Conservation (phyloP, 805 yeast genomes). For the Kockiozyma suomiensis region DNA sequence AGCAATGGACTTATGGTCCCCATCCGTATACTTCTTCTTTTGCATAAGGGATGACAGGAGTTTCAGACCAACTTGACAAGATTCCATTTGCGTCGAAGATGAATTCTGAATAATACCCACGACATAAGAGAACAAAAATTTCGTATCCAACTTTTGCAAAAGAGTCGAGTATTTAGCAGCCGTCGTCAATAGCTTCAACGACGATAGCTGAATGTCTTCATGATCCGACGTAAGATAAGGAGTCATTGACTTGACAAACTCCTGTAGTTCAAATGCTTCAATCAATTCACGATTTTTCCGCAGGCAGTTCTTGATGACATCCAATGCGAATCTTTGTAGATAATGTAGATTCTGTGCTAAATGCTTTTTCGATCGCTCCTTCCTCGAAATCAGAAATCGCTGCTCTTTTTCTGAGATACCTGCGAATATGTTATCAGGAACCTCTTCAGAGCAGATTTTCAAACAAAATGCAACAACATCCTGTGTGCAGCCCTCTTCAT, state of each 20-base stretch:
- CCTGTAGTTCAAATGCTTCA: conserved; percentile 61
- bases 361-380: conserved; percentile 56
- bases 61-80: conserved; percentile 78
- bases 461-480: conserved; percentile 71
- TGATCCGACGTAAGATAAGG: conserved; percentile 61
- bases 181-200: conserved; percentile 45
- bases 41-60: conserved; percentile 73
- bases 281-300: conserved; percentile 62
- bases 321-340: conserved; percentile 75
- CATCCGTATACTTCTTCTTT: conserved; percentile 62
- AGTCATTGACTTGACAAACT: conserved; percentile 74
- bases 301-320: conserved; percentile 70
- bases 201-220: conserved; percentile 74
- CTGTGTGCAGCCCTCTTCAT: conserved; percentile 57
- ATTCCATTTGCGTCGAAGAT: conserved; percentile 74
- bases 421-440: conserved; percentile 37
- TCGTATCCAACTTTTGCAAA: conserved; percentile 48
- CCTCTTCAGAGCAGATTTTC: conserved; percentile 52
- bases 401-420: conserved; percentile 38
- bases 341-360: conserved; percentile 58
- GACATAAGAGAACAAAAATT: conserved; percentile 40
- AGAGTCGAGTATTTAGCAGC: conserved; percentile 52
- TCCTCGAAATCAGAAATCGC: conserved; percentile 46
- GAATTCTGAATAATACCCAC: conserved; percentile 66
- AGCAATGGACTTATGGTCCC: conserved; percentile 72